Evolutionary conservation across 768 basidiomycete species (phyloP), one percentile per base, ranked within the genome.

Genomic region (Steccherinum ochraceum): DNA sequence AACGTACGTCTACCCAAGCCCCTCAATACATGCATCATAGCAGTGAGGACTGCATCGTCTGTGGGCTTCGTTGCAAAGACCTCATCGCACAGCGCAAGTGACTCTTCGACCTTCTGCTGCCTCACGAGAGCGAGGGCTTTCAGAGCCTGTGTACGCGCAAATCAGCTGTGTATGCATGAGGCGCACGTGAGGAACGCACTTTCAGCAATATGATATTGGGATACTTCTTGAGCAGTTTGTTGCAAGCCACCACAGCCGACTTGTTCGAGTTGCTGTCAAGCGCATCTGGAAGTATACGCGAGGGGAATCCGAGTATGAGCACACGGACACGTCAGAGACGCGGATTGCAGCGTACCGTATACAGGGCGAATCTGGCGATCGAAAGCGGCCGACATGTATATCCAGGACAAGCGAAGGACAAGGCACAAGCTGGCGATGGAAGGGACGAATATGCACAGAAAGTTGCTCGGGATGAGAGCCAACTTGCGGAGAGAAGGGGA

Each of bases 231-330:
- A 93, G 77, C 24, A 93, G 66, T 68, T 93, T 93, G 67, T 90
- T 92, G 70, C 89, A 91, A 5, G 83, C 75, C 39, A 89, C 81
- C 49, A 93, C 77, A 18, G 91, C 90, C 35, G 86, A 83, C 71
- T 93, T 93, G 72, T 87, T 89, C 12, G 89, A 88, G 44, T 86
- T 84, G 42, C 81, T 87, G 70, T 93, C 90, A 56, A 93, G 73
- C 43, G 90, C 84, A 76, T 93, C 90, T 93, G 52, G 39, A 26
- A 12, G 10, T 30, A 35, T 45, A 43, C 41, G 35, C 3, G 19
- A 1, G 3, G 39, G 20, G 47, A 41, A 18, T 5, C 21, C n/a
- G n/a, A n/a, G n/a, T n/a, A n/a, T n/a, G n/a, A n/a, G n/a, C n/a
- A n/a, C n/a, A n/a, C 41, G 50, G 13, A 35, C 7, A 30, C 27